Percentiles rank a stretch among this genome's conserved stretches.
These are phyloP conservation scores for Talaromyces thailandensis DNA, from an alignment of 495 filamentous ascomycete genomes.

Conservation along the genomic window DNA sequence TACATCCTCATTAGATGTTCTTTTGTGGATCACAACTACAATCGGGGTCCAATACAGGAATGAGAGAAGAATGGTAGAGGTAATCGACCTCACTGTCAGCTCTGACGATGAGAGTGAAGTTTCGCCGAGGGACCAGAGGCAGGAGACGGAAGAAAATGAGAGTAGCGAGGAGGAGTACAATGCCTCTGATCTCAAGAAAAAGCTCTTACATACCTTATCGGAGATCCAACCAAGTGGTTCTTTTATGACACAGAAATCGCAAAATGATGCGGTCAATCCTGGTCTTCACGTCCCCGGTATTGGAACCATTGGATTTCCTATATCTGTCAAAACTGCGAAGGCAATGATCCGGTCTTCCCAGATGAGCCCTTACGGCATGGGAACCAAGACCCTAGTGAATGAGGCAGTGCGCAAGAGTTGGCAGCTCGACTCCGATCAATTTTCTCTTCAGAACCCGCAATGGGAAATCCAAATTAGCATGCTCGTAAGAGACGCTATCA, in stretches of 20 bases:
- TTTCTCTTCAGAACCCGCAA: constrained; percentile 26
- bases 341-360: constrained; percentile 29
- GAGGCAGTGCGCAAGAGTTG: constrained; percentile 38
- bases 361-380: constrained; percentile 37
- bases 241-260: not conserved
- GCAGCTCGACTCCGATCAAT: constrained; percentile 38
- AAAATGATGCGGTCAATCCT: constrained; percentile 11
- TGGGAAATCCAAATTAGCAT: constrained; percentile 19
- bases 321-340: constrained; percentile 28
- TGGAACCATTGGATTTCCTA: constrained; percentile 31
- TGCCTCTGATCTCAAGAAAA: not conserved
- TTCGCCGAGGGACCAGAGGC: not conserved
- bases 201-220: not conserved
- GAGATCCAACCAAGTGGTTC: not conserved
- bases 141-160: not conserved
- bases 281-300: constrained; percentile 29
- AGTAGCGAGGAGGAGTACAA: not conserved
- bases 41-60: no score
- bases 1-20: no score
- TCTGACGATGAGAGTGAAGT: not conserved
- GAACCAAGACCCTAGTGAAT: constrained; percentile 37
- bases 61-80: not conserved
- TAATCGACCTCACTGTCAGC: not conserved
- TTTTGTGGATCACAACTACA: no score
- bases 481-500: constrained; percentile 13